These are phyloP conservation scores for Gynandropsis gynandra DNA, from an alignment of 345 rosid species.

Conservation along the genomic window DNA sequence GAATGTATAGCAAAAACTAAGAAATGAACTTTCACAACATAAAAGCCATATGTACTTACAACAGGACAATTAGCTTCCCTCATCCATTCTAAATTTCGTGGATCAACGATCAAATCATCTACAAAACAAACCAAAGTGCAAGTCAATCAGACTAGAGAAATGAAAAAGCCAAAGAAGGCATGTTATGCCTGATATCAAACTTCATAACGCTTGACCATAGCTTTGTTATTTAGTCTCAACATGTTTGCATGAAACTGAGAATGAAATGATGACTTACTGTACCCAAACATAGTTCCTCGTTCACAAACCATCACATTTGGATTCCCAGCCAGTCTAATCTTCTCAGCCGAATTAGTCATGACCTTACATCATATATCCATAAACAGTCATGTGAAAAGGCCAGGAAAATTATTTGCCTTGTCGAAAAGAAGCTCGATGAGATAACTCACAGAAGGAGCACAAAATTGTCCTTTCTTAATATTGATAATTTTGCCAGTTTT, in stretches of 20 bases:
- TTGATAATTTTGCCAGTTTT: slow-evolving; percentile 88
- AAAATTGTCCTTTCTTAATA: slow-evolving; percentile 94
- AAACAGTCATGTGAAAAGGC: slow-evolving; percentile 16
- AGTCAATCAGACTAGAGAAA: slow-evolving; percentile 16
- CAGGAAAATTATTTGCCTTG: neutral
- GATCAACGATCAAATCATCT: slow-evolving; percentile 96
- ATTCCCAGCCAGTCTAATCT: slow-evolving; percentile 89
- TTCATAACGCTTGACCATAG: slow-evolving; percentile 4
- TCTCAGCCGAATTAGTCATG: slow-evolving; percentile 83
- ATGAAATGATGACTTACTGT: slow-evolving; percentile 56
- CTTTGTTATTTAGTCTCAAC: neutral
- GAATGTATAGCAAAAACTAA: neutral
- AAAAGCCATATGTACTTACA: slow-evolving; percentile 42
- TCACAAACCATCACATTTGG: slow-evolving; percentile 95
- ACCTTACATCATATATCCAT: slow-evolving; percentile 43
- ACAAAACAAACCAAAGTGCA: slow-evolving; percentile 22
- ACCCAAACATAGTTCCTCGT: slow-evolving; percentile 98
- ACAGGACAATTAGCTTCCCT: slow-evolving; percentile 95
- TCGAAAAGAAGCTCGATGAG: slow-evolving; percentile 13
- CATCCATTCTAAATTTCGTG: slow-evolving; percentile 92
- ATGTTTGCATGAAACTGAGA: slow-evolving; percentile 11
- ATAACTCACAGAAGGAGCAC: slow-evolving; percentile 80
- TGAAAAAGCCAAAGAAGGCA: neutral
- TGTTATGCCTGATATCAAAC: no score
- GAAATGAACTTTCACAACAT: slow-evolving; percentile 1